Conservation (phyloP, 306 rosid species). For the Prosopis cineraria region DNA sequence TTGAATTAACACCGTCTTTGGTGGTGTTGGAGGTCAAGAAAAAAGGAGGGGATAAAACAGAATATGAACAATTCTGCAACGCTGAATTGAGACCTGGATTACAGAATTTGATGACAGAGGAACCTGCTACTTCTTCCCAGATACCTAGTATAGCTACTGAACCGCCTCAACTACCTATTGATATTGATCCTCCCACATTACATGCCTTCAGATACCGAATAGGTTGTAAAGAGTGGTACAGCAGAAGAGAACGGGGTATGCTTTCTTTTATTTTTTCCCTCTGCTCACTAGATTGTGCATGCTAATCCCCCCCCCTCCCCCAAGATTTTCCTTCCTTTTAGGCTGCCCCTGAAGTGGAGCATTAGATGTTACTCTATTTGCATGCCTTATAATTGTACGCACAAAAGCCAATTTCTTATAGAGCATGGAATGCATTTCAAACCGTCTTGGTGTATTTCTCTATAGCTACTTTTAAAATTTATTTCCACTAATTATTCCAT, state of each 20-base stretch:
- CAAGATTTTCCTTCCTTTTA: slow-evolving; percentile 34
- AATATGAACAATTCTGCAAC: slow-evolving; percentile 70
- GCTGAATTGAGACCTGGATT: slow-evolving; percentile 67
- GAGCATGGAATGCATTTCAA: slow-evolving; percentile 34
- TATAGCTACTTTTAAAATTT: not conserved
- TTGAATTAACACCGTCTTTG: slow-evolving; percentile 75
- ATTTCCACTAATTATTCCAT: not conserved
- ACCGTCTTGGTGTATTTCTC: not conserved
- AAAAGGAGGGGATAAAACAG: slow-evolving; percentile 80
- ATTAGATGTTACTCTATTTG: slow-evolving; percentile 34
- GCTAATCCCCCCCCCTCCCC: slow-evolving; percentile 38
- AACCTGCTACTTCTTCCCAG: slow-evolving; percentile 46
- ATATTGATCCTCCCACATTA: not conserved
- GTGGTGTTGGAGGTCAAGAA: slow-evolving; percentile 90
- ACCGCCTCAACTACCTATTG: slow-evolving; percentile 13
- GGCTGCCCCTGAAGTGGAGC: slow-evolving; percentile 42
- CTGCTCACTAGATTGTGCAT: slow-evolving; percentile 39
- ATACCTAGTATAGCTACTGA: slow-evolving; percentile 36
- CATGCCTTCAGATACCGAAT: slow-evolving; percentile 32
- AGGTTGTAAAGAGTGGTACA: slow-evolving; percentile 20
- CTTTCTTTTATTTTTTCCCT: slow-evolving; percentile 4
- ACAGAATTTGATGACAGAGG: slow-evolving; percentile 62
- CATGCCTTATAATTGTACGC: slow-evolving; percentile 40
- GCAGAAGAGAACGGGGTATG: slow-evolving; percentile 41
- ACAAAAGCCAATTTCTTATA: slow-evolving; percentile 42